Base-by-base conservation (phyloP, 352 stramenopile genomes). In the Globisporangium paddicum region DNA sequence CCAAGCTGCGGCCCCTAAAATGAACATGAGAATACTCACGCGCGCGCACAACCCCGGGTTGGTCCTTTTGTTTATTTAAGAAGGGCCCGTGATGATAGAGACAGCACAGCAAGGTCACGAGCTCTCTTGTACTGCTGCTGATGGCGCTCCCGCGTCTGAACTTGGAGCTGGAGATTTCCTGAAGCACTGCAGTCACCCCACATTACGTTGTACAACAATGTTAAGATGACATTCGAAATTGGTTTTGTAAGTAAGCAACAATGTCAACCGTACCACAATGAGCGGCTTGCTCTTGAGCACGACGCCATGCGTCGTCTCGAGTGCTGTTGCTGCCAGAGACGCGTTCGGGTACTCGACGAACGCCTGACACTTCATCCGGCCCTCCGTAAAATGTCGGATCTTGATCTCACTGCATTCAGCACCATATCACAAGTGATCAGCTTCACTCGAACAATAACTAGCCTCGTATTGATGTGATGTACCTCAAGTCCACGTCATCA, bases 341-440 rank as follows among this genome's bases (percentile, higher is more conserved):
- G 72, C 50, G 1, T 54, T 81, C 28, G 79, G 68, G 55, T 83
- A 95, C 49, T 73, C 81, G 26, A 95, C 68, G 50, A 96, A 96
- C 8, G 84, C 86, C 53, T 96, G 87, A 30, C 80, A 90, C 47
- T 93, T 93, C 79, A 96, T 91, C 53, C 84, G 63, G 0, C 87
- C 87, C 58, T 80, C 71, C 23, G 79, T 84, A 35, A 96, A 95
- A 55, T 92, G 74, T 2, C 77, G 77, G 28, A 93, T 79, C 23
- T 64, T 61, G 44, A 90, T 45, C 21, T 51, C 41, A 30, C 82
- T 94, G 57, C 6, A 41, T 2, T 51, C 7, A 47, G 42, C 9
- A 48, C 2, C 40, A 40, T 18, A 59, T 13, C 46, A 21, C 7
- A 37, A 25, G 10, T 18, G 14, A 38, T 53, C 8, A 53, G 18